Evolutionary conservation across 1,284 basidiomycete genomes (phyloP), one percentile per base, ranked within the genome.

Genomic region (Microbotryum lychnidis-dioicae): DNA sequence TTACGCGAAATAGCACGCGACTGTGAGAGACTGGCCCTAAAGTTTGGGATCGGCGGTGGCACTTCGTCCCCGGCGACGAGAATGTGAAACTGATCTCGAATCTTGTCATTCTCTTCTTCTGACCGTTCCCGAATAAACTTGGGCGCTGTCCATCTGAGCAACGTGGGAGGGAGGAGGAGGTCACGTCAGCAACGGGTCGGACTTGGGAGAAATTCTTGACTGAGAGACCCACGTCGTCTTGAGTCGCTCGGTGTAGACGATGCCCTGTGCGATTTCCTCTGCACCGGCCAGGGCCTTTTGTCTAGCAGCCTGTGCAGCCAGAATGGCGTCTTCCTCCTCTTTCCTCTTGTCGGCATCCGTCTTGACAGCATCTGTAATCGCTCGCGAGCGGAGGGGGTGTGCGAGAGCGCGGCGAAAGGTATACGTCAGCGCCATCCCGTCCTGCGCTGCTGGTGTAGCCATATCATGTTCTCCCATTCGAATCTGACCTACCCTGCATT

Each of bases 21-120:
- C 23, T 7, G 6, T 23, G 52, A 7, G 21, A 14, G 29, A 74
- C 83, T 68, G 73, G 89, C 89, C 48, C 81, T 81, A 76, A 98
- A 98, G 70, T 89, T 84, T 64, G 91, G 85, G 59, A 97, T 96
- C 1, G 93, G 89, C 23, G 92, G 91, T 7, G 94, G 93, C n/a
- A 96, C 80, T 70, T 92, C 83, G 61, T 92, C 84, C 6, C 94
- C 94, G 18, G 66, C 66, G 14, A 56, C 63, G 23, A 96, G 78
- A 71, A 99, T 96, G 73, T 97, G 91, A 70, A 89, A 83, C 76
- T 91, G 89, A 63, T 94, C 89, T 37, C 96, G 83, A 29, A 97
- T 77, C 64, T 79, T 82, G 60, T 82, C 81, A 72, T 91, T 81
- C 63, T 93, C 82, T 50, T 84, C 85, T 50, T 82, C 79, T 0